Evolutionary conservation across 306 rosid genomes (phyloP).

Genomic region (Gynostemma pentaphyllum): DNA sequence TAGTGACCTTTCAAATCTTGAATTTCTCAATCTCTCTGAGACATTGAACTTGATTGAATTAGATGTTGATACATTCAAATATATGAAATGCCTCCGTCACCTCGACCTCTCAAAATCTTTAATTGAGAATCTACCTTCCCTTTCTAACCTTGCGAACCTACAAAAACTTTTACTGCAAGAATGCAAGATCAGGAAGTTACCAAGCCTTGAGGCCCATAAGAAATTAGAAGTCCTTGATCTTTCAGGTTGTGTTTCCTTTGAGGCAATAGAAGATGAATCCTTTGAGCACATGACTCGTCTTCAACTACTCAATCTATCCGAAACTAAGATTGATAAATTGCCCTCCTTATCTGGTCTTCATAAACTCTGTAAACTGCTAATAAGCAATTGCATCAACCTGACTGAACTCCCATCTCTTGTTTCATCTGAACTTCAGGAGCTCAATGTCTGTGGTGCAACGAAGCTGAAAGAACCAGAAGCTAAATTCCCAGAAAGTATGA

Average conservation of each 20-base stretch:
- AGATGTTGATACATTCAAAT: constrained; percentile 1
- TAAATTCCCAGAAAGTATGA: constrained; percentile 12
- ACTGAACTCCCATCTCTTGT: constrained; percentile 5
- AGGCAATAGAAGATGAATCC: constrained; percentile 6
- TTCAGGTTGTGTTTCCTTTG: constrained; percentile 21
- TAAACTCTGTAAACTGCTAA: constrained; percentile 14
- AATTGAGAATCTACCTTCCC: constrained; percentile 7
- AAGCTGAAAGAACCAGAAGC: not conserved
- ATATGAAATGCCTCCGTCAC: constrained; percentile 13
- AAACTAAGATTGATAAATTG: constrained; percentile 11
- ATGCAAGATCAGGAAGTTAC: constrained; percentile 12
- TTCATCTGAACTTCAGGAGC: constrained; percentile 15
- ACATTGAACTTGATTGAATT: constrained; percentile 5
- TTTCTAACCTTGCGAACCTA: constrained; percentile 7
- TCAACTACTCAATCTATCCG: constrained; percentile 18
- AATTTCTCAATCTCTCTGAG: constrained; percentile 17
- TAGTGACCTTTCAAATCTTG: constrained; percentile 4
- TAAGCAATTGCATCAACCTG: constrained; percentile 9
- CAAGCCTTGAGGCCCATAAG: not conserved
- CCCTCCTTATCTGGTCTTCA: constrained; percentile 5
- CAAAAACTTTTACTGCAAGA: constrained; percentile 11
- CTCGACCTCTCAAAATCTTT: constrained; percentile 20
- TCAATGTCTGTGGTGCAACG: constrained; percentile 15
- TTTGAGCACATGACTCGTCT: constrained; percentile 17
- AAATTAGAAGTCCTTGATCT: constrained; percentile 21